These are phyloP conservation scores for Sonneratia caseolaris DNA, from an alignment of 345 rosid genomes.

Conservation along the genomic window DNA sequence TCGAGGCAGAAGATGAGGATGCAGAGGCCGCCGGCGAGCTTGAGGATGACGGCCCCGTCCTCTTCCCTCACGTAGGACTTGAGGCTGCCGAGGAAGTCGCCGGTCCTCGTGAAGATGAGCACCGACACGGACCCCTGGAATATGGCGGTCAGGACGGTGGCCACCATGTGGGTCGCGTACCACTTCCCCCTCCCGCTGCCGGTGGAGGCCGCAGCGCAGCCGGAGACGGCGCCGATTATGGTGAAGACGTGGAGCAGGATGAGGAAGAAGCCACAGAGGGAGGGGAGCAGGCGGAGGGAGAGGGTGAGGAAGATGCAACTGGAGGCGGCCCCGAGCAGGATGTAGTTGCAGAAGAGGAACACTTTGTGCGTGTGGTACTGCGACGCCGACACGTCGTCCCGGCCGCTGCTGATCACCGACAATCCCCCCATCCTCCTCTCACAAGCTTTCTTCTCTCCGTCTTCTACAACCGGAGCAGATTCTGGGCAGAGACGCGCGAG, in stretches of 20 bases:
- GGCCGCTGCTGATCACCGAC: not conserved
- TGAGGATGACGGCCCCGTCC: constrained; percentile 69
- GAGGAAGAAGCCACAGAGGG: constrained; percentile 52
- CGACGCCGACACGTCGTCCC: not conserved
- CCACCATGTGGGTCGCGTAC: constrained; percentile 84
- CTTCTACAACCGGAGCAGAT: not conserved
- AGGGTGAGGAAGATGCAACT: constrained; percentile 86
- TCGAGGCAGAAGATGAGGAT: constrained; percentile 64
- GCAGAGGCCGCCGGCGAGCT: constrained; percentile 71
- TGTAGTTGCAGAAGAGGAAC: constrained; percentile 76
- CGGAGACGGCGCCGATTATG: constrained; percentile 49
- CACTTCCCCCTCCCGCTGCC: constrained; percentile 34
- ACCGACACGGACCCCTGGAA: constrained; percentile 89
- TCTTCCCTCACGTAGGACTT: constrained; percentile 82
- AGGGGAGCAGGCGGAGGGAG: constrained; percentile 79
- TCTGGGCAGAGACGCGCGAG: not conserved
- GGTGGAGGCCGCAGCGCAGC: constrained; percentile 63
- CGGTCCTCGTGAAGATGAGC: constrained; percentile 55
- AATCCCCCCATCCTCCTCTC: not conserved
- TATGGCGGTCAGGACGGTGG: constrained; percentile 70
- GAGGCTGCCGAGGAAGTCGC: constrained; percentile 50
- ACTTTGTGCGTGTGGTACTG: constrained; percentile 55
- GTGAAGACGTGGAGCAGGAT: constrained; percentile 54
- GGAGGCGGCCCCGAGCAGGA: constrained; percentile 79
- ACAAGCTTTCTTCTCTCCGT: not conserved